phyloP scores from a whole-genome alignment of 441 rosid species.

The Hura crepitans region DNA sequence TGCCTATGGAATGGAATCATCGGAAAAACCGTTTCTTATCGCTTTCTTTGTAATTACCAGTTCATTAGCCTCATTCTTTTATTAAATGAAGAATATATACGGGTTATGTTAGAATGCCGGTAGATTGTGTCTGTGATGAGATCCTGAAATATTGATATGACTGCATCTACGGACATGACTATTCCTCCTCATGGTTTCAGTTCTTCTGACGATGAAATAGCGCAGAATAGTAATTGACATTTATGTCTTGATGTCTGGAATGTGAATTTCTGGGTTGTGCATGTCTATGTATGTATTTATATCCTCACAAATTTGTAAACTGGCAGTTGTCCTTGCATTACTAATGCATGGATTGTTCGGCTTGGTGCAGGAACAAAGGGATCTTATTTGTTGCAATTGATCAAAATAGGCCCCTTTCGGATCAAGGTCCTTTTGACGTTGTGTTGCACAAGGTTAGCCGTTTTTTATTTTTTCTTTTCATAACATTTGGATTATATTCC shows the following conservation, averaged over 20 bases:
- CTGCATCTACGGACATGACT: neutral
- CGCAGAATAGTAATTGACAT: neutral
- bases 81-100: neutral
- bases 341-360: neutral
- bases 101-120: neutral
- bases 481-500: neutral
- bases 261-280: neutral
- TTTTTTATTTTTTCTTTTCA: conserved; percentile 1
- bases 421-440: conserved; percentile 82
- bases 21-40: neutral
- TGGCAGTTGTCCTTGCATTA: neutral
- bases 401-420: conserved; percentile 61
- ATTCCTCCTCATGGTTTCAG: neutral
- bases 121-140: neutral
- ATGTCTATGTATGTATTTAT: neutral
- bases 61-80: neutral
- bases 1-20: neutral
- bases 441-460: conserved; percentile 67
- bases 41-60: neutral
- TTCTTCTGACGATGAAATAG: neutral
- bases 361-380: conserved; percentile 61
- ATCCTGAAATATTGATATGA: neutral
- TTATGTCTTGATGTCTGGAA: neutral
- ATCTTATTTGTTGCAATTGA: conserved; percentile 73
- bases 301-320: neutral